These are phyloP conservation scores for Spizellomyces sp. DNA, from an alignment of 192 early-diverging fungal species.

Conservation along the genomic window DNA sequence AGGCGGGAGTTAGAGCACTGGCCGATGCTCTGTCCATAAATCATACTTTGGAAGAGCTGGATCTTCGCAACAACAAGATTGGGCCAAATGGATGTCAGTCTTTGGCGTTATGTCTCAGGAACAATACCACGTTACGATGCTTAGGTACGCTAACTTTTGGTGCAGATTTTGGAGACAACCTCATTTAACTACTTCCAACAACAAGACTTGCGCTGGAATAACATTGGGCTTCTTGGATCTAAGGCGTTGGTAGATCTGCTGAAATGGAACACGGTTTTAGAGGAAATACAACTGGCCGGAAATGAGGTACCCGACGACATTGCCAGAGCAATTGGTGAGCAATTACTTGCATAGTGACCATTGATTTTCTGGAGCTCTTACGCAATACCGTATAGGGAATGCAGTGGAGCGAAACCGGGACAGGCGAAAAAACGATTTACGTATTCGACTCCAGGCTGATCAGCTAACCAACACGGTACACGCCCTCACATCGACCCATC, in stretches of 20 bases:
- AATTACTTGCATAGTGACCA: neutral
- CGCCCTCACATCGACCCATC: slow-evolving; percentile 41
- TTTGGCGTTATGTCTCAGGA: slow-evolving; percentile 46
- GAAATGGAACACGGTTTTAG: slow-evolving; percentile 49
- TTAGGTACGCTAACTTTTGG: slow-evolving; percentile 38
- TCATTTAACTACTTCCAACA: neutral
- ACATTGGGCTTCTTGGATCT: slow-evolving; percentile 52
- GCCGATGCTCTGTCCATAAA: slow-evolving; percentile 59
- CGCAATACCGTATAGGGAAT: slow-evolving; percentile 2
- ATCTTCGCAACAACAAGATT: slow-evolving; percentile 64
- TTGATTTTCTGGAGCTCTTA: too few species aligned
- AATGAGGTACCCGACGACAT: slow-evolving; percentile 63
- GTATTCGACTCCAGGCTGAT: slow-evolving; percentile 37
- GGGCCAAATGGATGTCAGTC: slow-evolving; percentile 48
- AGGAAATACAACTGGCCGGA: slow-evolving; percentile 48
- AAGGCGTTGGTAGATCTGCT: slow-evolving; percentile 51
- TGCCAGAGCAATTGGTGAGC: slow-evolving; percentile 24
- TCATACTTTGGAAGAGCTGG: slow-evolving; percentile 47
- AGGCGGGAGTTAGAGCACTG: slow-evolving; percentile 50
- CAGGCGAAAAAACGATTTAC: slow-evolving; percentile 29
- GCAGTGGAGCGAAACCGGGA: slow-evolving; percentile 49
- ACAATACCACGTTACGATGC: slow-evolving; percentile 46
- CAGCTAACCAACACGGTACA: slow-evolving; percentile 46
- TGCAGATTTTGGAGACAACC: neutral
- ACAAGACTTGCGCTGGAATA: slow-evolving; percentile 62